phyloP scores from a whole-genome alignment of 805 yeast species.

The Lipomyces yamanashiensis region DNA sequence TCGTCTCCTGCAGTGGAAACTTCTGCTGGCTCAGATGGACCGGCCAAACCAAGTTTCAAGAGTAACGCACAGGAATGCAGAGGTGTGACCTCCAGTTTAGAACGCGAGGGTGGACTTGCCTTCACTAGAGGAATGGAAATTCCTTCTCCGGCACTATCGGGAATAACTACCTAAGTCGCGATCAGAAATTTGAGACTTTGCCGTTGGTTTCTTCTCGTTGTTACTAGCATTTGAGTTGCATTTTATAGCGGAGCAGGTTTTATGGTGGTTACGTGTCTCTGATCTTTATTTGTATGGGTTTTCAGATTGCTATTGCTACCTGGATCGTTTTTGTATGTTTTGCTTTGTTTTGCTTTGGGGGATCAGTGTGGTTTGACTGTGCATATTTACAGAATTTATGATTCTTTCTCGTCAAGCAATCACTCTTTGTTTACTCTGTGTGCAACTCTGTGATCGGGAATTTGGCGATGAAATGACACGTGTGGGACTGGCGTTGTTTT shows the following conservation, averaged over 20 bases:
- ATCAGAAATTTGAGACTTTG: not conserved
- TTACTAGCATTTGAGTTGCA: not conserved
- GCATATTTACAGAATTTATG: no score
- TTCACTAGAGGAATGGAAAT: no score
- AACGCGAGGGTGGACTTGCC: not conserved
- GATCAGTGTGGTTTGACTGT: no score
- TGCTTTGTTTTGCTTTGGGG: no score
- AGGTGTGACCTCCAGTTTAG: not conserved
- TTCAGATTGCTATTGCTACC: no score
- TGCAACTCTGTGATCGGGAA: no score
- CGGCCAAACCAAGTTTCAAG: not conserved
- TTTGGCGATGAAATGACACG: not conserved
- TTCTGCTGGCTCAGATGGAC: not conserved
- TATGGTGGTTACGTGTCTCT: not conserved
- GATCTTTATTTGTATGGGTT: no score
- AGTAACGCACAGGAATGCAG: not conserved
- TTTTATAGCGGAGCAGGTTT: not conserved
- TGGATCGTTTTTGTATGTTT: no score
- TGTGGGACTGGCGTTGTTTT: slow-evolving; percentile 7
- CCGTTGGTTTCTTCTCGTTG: not conserved
- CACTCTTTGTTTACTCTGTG: no score
- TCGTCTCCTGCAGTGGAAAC: not conserved
- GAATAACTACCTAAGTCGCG: not conserved
- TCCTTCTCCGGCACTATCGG: not conserved
- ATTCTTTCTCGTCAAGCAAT: no score